These are phyloP conservation scores for Colletotrichum nymphaeae DNA, from an alignment of 2,329 filamentous ascomycete species.

Conservation along the genomic window DNA sequence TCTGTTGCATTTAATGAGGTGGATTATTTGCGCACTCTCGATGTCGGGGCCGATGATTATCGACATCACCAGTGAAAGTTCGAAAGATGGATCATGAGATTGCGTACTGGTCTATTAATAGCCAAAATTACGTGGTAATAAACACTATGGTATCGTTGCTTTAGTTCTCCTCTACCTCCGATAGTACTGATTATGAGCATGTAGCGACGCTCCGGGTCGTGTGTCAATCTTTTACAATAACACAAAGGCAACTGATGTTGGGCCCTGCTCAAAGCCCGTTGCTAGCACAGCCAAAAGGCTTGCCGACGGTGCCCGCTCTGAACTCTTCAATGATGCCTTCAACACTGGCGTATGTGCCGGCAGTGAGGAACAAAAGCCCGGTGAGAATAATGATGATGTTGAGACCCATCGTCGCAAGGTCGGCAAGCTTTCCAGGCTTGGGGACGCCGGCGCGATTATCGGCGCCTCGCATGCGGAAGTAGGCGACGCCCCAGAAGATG, in stretches of 20 bases:
- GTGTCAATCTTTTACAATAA: too few relatives aligned
- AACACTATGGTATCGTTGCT: neutral
- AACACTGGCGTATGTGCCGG: constrained; percentile 83
- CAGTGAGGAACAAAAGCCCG: constrained; percentile 84
- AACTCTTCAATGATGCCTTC: constrained; percentile 83
- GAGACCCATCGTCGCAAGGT: constrained; percentile 66
- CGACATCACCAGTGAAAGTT: neutral
- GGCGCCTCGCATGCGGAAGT: constrained; percentile 78
- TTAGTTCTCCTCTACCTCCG: neutral
- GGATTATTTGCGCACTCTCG: too few relatives aligned
- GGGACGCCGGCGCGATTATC: constrained; percentile 68
- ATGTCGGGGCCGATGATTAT: too few relatives aligned
- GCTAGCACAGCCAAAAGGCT: constrained; percentile 78
- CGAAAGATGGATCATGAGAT: neutral
- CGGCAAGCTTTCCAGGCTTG: constrained; percentile 62
- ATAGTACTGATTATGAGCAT: neutral
- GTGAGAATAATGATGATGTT: constrained; percentile 80
- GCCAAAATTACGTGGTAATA: neutral
- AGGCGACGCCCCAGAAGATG: constrained; percentile 92
- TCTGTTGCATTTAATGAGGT: too few relatives aligned
- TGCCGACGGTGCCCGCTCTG: constrained; percentile 69
- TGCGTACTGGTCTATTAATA: neutral
- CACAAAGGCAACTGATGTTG: neutral
- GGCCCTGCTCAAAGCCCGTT: constrained; percentile 59
- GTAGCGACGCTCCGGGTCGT: neutral